Evolutionary conservation across 495 filamentous ascomycete genomes (phyloP).

Genomic region (Penicillium macrosclerotiorum): DNA sequence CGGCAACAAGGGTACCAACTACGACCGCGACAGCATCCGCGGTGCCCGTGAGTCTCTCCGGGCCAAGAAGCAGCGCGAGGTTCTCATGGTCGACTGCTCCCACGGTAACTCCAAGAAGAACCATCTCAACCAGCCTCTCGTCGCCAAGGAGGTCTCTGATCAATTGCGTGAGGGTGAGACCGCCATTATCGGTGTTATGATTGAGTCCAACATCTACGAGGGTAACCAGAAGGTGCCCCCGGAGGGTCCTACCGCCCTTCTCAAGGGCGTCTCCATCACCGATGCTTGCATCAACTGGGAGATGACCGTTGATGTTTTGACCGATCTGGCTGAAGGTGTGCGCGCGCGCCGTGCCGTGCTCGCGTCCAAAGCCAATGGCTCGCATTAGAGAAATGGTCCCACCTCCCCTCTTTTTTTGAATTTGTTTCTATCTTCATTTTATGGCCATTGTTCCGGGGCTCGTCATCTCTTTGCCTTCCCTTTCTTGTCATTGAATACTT

Average conservation of each 20-base stretch:
- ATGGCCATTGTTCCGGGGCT: background rate
- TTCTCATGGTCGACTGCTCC: conserved; percentile 98
- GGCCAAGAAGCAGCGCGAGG: conserved; percentile 82
- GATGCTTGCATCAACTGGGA: conserved; percentile 98
- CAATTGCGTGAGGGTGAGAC: conserved; percentile 86
- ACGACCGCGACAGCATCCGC: conserved; percentile 78
- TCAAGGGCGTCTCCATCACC: conserved; percentile 94
- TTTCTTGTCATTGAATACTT: conserved; percentile 6
- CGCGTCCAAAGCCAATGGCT: conserved; percentile 29
- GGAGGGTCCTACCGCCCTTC: conserved; percentile 73
- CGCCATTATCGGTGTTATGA: conserved; percentile 94
- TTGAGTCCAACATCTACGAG: conserved; percentile 96
- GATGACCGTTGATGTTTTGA: conserved; percentile 77
- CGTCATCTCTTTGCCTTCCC: background rate
- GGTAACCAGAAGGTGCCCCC: conserved; percentile 90
- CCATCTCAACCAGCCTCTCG: conserved; percentile 85
- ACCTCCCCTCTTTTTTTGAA: no score
- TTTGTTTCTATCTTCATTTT: no score
- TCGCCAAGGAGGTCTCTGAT: conserved; percentile 76
- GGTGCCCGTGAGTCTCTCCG: conserved; percentile 72
- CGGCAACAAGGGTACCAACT: conserved; percentile 92
- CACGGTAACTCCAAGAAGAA: conserved; percentile 73
- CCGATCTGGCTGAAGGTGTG: conserved; percentile 83
- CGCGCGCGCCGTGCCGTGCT: conserved; percentile 60
- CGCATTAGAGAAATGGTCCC: no score